A percentile compares a stretch with the other conserved stretches of the same genome.
Conservation (phyloP, 2,329 filamentous ascomycete species). For the Calonectria henricotiae region DNA sequence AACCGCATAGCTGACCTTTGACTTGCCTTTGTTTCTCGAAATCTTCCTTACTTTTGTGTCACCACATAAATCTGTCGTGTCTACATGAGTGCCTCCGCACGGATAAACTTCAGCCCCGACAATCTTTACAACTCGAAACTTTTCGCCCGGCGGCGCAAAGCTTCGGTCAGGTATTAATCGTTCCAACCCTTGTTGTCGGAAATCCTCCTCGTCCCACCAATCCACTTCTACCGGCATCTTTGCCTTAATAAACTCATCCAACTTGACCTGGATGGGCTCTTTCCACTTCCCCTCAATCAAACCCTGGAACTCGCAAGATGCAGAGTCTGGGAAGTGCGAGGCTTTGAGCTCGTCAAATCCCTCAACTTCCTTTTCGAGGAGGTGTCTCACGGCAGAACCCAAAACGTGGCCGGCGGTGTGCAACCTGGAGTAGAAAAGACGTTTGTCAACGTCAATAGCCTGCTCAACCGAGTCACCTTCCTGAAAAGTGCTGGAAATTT, state of each 20-base stretch:
- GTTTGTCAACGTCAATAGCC: slow-evolving; percentile 73
- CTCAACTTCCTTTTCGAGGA: slow-evolving; percentile 68
- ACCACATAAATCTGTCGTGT: slow-evolving; percentile 72
- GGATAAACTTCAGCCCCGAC: slow-evolving; percentile 80
- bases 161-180: slow-evolving; percentile 69
- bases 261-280: slow-evolving; percentile 72
- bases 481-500: slow-evolving; percentile 54
- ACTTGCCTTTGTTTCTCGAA: slow-evolving; percentile 48
- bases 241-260: slow-evolving; percentile 72
- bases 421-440: slow-evolving; percentile 76
- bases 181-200: slow-evolving; percentile 69
- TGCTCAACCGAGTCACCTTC: slow-evolving; percentile 68
- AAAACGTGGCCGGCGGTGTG: slow-evolving; percentile 84
- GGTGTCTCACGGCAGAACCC: slow-evolving; percentile 76
- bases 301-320: slow-evolving; percentile 79
- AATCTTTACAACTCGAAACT: slow-evolving; percentile 79
- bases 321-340: slow-evolving; percentile 79
- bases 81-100: slow-evolving; percentile 83
- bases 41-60: slow-evolving; percentile 79
- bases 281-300: slow-evolving; percentile 77
- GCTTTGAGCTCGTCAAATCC: slow-evolving; percentile 80
- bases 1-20: slow-evolving; percentile 48
- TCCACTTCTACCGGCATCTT: slow-evolving; percentile 74
- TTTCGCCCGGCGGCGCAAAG: slow-evolving; percentile 59
- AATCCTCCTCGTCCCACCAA: slow-evolving; percentile 79